Evolutionary conservation across 2,329 filamentous ascomycete species (phyloP), one percentile per base, ranked within the genome.

Genomic region (Talaromyces marneffei): DNA sequence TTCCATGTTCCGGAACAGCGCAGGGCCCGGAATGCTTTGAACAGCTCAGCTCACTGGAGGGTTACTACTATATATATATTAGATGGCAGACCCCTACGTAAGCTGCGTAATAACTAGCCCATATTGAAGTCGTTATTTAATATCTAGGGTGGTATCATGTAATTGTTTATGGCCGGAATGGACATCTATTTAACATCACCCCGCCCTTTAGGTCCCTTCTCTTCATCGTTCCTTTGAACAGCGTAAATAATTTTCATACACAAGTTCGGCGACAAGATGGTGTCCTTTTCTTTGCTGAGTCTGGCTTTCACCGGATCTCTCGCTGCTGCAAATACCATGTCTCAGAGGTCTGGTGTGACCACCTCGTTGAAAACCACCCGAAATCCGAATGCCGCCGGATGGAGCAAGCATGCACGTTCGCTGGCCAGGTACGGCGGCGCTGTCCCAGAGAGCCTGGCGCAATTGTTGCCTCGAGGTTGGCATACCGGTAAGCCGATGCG

Each of bases 331-430:
- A 52, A 42, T 53, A 33, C 57, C 33, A 29, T 52, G 20, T 20
- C 56, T n/a, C 9, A 39, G 9, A 58, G 39, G 23, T 37, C 42
- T 4, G 57, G 57, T 33, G 8, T 59, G 20, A 59, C 57, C 46
- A 37, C 57, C 16, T 59, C 57, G 10, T 44, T 59, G 16, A 59
- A 53, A 42, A 48, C 57, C 23, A 33, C 53, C 20, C 57, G 57
- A 29, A 59, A 59, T 42, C 1, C 35, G 5, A 50, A 59, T 31
- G 35, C 57, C 8, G 57, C 46, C 27, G 42, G 29, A 20, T 16
- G 3, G 8, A 42, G 23, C 18, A 20, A 39, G 23, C 57, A 59
- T 53, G 57, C 35, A 29, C 57, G 57, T 16, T 35, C 18, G 8
- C 46, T 59, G n/a, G 31, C 35, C 35, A 59, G 14, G 23, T 59